Base-by-base conservation (phyloP, 1,284 basidiomycete genomes). In the Dichomitus squalens region DNA sequence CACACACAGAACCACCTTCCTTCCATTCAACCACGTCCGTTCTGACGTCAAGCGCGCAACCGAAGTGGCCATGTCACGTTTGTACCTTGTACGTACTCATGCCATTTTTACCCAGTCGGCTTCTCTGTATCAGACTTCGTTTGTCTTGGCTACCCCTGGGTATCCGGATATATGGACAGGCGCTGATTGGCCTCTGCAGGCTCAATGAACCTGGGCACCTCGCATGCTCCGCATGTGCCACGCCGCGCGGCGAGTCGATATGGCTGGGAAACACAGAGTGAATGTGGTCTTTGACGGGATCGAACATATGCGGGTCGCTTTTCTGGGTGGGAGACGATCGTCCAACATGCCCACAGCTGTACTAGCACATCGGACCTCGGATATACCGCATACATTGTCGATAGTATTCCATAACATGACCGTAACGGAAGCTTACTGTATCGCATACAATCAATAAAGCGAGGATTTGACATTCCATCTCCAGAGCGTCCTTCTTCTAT, bases 11-110 rank as follows among this genome's bases (percentile, higher is more conserved):
- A 4, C 25, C 25, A 29, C 8, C 25, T 1, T 9, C 21, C 8
- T 44, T 31, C 29, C 29, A 31, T 6, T 31, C 5, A 31, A 31
- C 29, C 29, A n/a, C 39, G 39, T 40, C 2, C 21, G 5, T 16
- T 9, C 25, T 8, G 18, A 33, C 8, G n/a, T n/a, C 12, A 12
- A 29, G 29, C n/a, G 12, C 20, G 12, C n/a, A 47, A 7, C 44
- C 20, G 2, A 7, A n/a, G 20, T 85, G 84, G 85, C 60, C 67
- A 14, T 86, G 84, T 68, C 65, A 72, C 27, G 74, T 81, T 18
- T 86, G 85, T 58, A 85, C 84, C 1, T 66, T 85, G 84, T 85
- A 60, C 68, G 83, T 68, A 4, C 38, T 66, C 33, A 16, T 14
- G n/a, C 34, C 18, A n/a, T 29, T 38, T 34, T 16, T 34, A 29